These are phyloP conservation scores for Globisporangium iwayamae DNA, from an alignment of 352 stramenopile genomes.

Conservation along the genomic window DNA sequence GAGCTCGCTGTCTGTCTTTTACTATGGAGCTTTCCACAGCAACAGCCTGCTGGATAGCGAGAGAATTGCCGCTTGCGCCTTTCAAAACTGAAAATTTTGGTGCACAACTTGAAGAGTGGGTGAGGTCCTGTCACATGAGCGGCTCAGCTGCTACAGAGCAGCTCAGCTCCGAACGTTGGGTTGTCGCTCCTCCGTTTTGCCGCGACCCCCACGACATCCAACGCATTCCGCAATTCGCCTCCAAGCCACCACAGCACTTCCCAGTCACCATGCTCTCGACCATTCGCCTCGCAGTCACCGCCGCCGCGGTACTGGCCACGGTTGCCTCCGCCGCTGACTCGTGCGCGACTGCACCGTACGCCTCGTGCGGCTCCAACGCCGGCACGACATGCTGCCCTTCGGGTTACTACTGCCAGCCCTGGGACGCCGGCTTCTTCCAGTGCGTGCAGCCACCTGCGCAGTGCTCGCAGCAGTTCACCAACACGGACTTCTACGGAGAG, in stretches of 20 bases:
- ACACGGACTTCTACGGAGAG: slow-evolving; percentile 33
- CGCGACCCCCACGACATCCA: background rate
- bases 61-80: too few relatives aligned
- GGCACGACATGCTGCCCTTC: slow-evolving; percentile 9
- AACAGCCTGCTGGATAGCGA: too few relatives aligned
- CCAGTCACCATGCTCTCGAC: background rate
- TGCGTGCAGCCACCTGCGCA: background rate
- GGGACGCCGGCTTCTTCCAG: slow-evolving; percentile 7
- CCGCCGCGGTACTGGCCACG: background rate
- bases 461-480: slow-evolving; percentile 25
- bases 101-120: too few relatives aligned
- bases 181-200: too few relatives aligned
- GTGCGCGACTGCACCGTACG: slow-evolving; percentile 11
- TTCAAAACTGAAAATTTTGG: too few relatives aligned
- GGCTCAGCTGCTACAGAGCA: too few relatives aligned
- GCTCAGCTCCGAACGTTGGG: too few relatives aligned
- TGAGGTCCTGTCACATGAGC: too few relatives aligned
- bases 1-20: too few relatives aligned
- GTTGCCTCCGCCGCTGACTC: background rate
- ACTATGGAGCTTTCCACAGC: too few relatives aligned
- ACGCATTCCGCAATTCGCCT: slow-evolving; percentile 3
- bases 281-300: background rate
- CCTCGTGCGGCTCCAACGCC: slow-evolving; percentile 5
- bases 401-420: slow-evolving; percentile 7
- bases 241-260: background rate